phyloP scores from a whole-genome alignment of 1,139 yeast species.

The Scheffersomyces stambukii region DNA sequence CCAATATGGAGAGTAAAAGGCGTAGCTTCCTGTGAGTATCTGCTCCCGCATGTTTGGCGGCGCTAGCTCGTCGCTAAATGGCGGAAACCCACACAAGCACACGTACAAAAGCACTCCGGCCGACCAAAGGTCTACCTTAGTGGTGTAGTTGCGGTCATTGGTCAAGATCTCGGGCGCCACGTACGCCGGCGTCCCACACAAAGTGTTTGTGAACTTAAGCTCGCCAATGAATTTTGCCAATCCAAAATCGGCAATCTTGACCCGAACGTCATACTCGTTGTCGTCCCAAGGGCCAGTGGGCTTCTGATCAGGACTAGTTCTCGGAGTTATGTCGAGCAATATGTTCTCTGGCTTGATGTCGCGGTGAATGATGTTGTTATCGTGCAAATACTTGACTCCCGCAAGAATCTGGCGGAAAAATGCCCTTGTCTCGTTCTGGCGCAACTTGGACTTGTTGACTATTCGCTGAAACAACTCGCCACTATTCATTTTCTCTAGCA shows the following conservation, averaged over 20 bases:
- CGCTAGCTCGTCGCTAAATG: conserved; percentile 75
- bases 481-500: conserved; percentile 67
- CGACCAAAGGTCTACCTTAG: conserved; percentile 78
- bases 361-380: conserved; percentile 75
- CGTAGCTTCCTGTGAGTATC: conserved; percentile 60
- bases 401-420: conserved; percentile 57
- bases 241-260: conserved; percentile 80
- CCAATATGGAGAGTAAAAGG: conserved; percentile 79
- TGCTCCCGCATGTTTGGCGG: conserved; percentile 80
- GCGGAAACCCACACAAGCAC: conserved; percentile 80
- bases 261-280: conserved; percentile 56
- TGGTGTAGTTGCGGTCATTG: conserved; percentile 54
- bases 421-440: conserved; percentile 60
- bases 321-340: conserved; percentile 62
- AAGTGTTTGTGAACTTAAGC: conserved; percentile 65
- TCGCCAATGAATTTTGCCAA: conserved; percentile 79
- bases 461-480: conserved; percentile 75
- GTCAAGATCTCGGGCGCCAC: conserved; percentile 73
- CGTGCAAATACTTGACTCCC: conserved; percentile 64
- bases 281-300: conserved; percentile 72
- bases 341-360: conserved; percentile 90
- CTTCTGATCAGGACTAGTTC: conserved; percentile 38
- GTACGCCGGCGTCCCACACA: conserved; percentile 82
- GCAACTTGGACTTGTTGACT: conserved; percentile 54
- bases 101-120: conserved; percentile 73